Evolutionary conservation across 1,284 basidiomycete species (phyloP), one percentile per base, ranked within the genome.

Genomic region (Vanrija pseudolonga): DNA sequence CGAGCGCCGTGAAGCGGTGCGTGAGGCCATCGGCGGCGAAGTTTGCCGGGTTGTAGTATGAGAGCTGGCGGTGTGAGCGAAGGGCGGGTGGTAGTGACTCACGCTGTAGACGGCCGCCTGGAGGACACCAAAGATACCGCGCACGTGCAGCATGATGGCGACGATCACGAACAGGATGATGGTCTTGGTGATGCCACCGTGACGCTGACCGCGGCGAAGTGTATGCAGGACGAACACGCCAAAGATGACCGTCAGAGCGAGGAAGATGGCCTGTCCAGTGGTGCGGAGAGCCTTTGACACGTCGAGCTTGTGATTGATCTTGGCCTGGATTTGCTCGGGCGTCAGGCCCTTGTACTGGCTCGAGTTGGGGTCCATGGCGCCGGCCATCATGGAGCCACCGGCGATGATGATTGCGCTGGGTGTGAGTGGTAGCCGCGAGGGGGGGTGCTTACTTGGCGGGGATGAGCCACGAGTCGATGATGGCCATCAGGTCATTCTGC

Each of bases 81-180:
- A 8, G 5, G 18, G 6, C 9, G 14, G 2, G 11, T 11, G 15
- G 14, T 1, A 17, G 4, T 32, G 6, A 44, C 54, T 20, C n/a
- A 58, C 50, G 3, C 28, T 49, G 36, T 18, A 39, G 20, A 56
- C 18, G 3, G 28, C 48, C 6, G 55, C 52, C 52, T 68, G 64
- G 36, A 68, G 63, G 11, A 68, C 56, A 17, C 66, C 66, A 39
- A 68, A 66, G 22, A 66, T 46, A 42, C 66, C 66, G 19, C 66
- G 61, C 23, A 56, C 48, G 46, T 56, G 37, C 28, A 68, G 59
- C 32, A 62, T 61, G 18, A 47, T 20, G 47, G 56, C 58, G 23
- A 63, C 63, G 38, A 55, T 20, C 19, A 50, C 20, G 23, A 62
- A 60, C 4, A 64, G 32, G 23, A 50, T 26, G 4, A 63, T 20